Conservation (phyloP, 345 rosid species). For the Corchorus capsularis region DNA sequence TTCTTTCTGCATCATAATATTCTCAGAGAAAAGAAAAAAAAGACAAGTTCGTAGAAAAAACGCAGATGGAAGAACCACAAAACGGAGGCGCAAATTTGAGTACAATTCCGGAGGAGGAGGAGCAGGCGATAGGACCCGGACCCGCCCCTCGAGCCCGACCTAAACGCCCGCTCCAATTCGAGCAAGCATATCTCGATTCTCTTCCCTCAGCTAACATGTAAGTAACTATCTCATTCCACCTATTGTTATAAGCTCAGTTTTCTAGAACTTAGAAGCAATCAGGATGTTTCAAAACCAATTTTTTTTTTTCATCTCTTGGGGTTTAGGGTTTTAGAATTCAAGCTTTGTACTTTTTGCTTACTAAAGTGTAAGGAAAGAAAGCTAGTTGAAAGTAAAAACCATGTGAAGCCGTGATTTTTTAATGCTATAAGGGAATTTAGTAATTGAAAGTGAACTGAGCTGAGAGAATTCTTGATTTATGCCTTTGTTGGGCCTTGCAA, state of each 20-base stretch:
- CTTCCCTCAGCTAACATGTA: conserved; percentile 92
- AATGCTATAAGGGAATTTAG: neutral
- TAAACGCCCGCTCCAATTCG: conserved; percentile 94
- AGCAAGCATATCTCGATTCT: conserved; percentile 82
- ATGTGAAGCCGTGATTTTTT: neutral
- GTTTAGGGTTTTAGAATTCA: too few relatives aligned
- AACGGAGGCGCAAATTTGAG: conserved; percentile 37
- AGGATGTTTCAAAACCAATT: too few relatives aligned
- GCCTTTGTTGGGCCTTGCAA: conserved; percentile 33
- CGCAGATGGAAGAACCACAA: conserved; percentile 22
- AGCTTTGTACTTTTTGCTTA: too few relatives aligned
- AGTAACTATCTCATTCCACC: neutral
- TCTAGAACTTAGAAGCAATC: neutral
- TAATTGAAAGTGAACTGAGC: neutral
- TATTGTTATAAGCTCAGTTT: neutral
- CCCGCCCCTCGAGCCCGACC: conserved; percentile 69
- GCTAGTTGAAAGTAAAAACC: neutral
- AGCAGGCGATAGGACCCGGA: conserved; percentile 67
- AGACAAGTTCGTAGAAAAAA: neutral
- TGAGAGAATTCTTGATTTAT: neutral
- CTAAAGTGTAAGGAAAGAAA: neutral
- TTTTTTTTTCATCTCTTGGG: too few relatives aligned
- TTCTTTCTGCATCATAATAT: neutral
- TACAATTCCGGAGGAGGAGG: conserved; percentile 43
- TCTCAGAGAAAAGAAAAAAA: neutral